Base-by-base conservation (phyloP, 257 asterid species). In the Jaltomata sinuosa region DNA sequence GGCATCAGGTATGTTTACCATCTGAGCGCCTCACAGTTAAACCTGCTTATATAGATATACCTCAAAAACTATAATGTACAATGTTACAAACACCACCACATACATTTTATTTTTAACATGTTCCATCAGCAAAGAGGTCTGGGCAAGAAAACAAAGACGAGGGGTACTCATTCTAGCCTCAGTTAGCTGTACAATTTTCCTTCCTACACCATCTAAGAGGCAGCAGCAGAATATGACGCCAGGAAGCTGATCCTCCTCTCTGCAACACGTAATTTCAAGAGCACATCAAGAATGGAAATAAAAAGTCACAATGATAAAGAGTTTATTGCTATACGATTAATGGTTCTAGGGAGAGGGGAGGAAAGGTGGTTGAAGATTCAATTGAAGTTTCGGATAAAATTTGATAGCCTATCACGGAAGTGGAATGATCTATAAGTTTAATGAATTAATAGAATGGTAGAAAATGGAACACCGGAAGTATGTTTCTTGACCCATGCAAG, bases 181-280 rank as follows among this genome's bases (percentile, higher is more conserved):
- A 52, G 96, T 92, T 91, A 92, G 94, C 95, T 90, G 94, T 89
- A 93, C 96, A 90, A 47, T 80, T 88, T 84, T 87, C 86, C 79
- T 85, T 88, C 87, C 88, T 80, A 76, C 57, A 80, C 83, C 85
- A 16, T 54, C 92, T 86, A 84, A 81, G 87, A n/a, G n/a, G n/a
- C 11, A 68, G 87, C 88, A 32, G 87, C 88, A 32, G 91, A 79
- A 80, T 87, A 86, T 5, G 90, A 88, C 52, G 94, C 88, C 87
- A 90, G 88, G 84, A 82, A 82, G 69, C 92, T 89, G 83, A 94
- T 94, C 92, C 97, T 94, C 95, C 88, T 92, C 84, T 94, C 97
- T 94, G 96, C 90, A 47, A 36, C 2, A 80, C 31, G 2, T 12
- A 8, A 32, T 42, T 14, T 74, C 38, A 53, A 8, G 11, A 82